These are phyloP conservation scores for Aurantiochytrium sp. DNA, from an alignment of 108 stramenopile genomes.

Conservation along the genomic window DNA sequence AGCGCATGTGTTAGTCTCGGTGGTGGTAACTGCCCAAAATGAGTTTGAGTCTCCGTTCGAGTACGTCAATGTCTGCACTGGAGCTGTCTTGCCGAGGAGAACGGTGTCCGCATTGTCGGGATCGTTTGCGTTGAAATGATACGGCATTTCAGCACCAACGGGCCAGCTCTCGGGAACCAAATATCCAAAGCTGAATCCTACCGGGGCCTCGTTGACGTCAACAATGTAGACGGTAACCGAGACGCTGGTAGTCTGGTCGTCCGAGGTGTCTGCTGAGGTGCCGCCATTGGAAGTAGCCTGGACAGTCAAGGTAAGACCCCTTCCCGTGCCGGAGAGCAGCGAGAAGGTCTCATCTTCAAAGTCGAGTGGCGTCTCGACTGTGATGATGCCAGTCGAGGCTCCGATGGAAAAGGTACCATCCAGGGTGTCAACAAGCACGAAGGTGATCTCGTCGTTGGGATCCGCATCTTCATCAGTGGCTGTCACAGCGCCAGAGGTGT, in stretches of 20 bases:
- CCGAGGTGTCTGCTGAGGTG: neutral
- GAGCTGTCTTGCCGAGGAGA: neutral
- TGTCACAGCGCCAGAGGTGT: neutral
- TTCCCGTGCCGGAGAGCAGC: neutral
- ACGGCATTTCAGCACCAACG: neutral
- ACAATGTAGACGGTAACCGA: neutral
- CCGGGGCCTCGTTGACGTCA: neutral
- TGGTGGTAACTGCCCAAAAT: neutral
- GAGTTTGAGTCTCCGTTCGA: neutral
- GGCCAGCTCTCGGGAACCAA: neutral
- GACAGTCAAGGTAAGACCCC: neutral
- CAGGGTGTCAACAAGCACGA: neutral
- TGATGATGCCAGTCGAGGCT: neutral
- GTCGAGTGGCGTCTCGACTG: neutral
- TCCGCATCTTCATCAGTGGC: neutral
- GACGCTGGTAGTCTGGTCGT: neutral
- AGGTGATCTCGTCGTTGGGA: neutral
- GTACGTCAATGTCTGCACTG: neutral
- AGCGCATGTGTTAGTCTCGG: neutral
- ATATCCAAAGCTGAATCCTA: neutral
- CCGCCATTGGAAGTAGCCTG: neutral
- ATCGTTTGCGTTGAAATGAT: neutral
- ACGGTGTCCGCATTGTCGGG: neutral
- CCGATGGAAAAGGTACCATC: neutral
- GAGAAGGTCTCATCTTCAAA: neutral